Percentiles rank a stretch among this genome's conserved stretches.
Evolutionary conservation across 2,329 filamentous ascomycete species (phyloP).

Genomic region (Penicillium sp.): DNA sequence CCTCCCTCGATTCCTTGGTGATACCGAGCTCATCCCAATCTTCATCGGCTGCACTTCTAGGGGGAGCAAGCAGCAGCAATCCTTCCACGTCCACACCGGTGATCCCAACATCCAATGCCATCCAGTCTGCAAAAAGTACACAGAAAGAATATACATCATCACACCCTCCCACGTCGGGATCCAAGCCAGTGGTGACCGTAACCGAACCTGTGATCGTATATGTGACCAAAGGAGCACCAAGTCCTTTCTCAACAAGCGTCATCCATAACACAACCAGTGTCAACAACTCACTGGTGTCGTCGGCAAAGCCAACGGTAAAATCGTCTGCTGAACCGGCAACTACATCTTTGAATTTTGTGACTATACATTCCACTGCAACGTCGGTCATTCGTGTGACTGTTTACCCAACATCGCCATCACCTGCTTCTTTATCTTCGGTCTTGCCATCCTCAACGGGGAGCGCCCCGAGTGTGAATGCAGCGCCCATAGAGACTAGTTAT

Average conservation of each 20-base stretch:
- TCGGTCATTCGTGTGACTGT: not conserved
- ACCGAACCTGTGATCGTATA: constrained; percentile 7
- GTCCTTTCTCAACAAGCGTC: not conserved
- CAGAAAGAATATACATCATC: not conserved
- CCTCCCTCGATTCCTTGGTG: not conserved
- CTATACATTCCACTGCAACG: not conserved
- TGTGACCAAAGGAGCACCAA: constrained; percentile 1
- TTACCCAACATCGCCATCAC: not conserved
- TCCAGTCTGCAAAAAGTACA: not conserved
- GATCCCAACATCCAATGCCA: not conserved
- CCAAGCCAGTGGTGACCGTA: not conserved
- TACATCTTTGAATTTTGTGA: not conserved
- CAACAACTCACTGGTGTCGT: not conserved
- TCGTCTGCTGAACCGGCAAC: not conserved
- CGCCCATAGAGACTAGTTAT: not conserved
- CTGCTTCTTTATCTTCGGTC: not conserved
- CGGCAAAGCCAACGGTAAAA: not conserved
- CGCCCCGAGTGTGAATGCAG: not conserved
- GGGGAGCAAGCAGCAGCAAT: not conserved
- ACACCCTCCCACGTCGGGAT: not conserved
- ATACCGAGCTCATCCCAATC: not conserved
- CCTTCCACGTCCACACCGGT: not conserved
- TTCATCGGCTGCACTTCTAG: not conserved
- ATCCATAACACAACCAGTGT: not conserved
- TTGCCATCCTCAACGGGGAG: not conserved